Base-by-base conservation (phyloP, 2,329 filamentous ascomycete genomes). In the Escovopsis sp. region DNA sequence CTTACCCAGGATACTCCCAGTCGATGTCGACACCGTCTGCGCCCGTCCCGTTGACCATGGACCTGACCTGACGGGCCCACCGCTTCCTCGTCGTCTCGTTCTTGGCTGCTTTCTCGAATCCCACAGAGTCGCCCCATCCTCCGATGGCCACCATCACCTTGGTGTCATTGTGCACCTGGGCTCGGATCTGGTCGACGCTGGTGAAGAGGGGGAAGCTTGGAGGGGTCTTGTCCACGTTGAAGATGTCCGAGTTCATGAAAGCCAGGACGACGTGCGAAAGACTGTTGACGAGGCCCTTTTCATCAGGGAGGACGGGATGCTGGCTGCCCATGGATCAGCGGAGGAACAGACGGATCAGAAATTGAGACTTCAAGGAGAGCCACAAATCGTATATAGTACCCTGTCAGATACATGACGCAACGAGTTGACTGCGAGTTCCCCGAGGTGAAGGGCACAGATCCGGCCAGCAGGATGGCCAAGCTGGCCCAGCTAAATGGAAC, bases 71-170 rank as follows among this genome's bases (percentile, higher is more conserved):
- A 31, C 60, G 59, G 2, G 78, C 75, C 56, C 79, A 86, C 7
- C 55, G 57, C 40, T 63, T 58, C 13, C 76, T 68, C 1, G 63
- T 66, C 2, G 53, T 45, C 1, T 67, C 60, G 4, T 64, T 63
- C 34, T 60, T 62, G 2, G 74, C 71, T 0, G 68, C 77, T 9
- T 51, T 52, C 0, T 68, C 65, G 47, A 82, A 85, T 0, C 77
- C 79, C 6, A 54, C 51, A 1, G 68, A 75, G 40, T 83, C 76
- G 0, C 78, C 79, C 79, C 80, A 86, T 35, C 79, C 80, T 10
- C 80, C 80, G 42, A 86, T 72, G 15, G 80, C 78, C 27, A 85
- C 65, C 58, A 79, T 67, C 16, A 85, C 55, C 44, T 79, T 76
- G 15, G 76, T 75, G 18, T 60, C 61, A 0, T 54, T 39, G 6